Base-by-base conservation (phyloP, 2,329 filamentous ascomycete species). In the Diaporthe vaccinii region DNA sequence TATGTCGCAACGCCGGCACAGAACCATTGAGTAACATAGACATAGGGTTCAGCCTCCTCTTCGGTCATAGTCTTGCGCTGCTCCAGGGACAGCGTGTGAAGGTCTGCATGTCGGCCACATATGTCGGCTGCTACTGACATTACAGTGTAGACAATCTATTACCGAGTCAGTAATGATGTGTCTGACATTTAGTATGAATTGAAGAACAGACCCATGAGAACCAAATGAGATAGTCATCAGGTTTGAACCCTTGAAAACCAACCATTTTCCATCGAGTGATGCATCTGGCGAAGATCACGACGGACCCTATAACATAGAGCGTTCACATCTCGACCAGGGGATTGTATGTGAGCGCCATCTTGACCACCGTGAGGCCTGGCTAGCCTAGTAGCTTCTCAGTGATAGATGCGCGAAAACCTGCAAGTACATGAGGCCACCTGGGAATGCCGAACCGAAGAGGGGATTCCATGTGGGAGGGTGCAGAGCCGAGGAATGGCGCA, bases 321-420 rank as follows among this genome's bases (percentile, higher is more conserved):
- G 80, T 77, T 84, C 83, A 85, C 79, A 83, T 83, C 70, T 84
- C 83, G 3, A 80, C 79, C 22, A 82, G n/a, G n/a, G 72, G 53
- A 44, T 51, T 59, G 34, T 58, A 61, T 22, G 55, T 74, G 41
- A 70, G 34, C 25, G 62, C 72, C 72, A 74, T 74, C 4, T 34
- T 70, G 62, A 44, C 22, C 31, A 49, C 10, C 39, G 53, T 55
- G 25, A 49, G 22, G 55, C 28, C 49, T 15, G 28, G 39, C 46
- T 25, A 36, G 44, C 6, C 14, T 17, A 36, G 22, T 39, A 31
- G 46, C 17, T 25, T 25, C 44, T n/a, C 12, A 39, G 22, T 68
- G 62, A 36, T 39, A 51, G 62, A 36, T 53, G 15, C 15, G 20
- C 34, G 20, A 22, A 51, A 53, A 39, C 10, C n/a, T 65, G 44